Evolutionary conservation across 345 rosid species (phyloP), one percentile per base, ranked within the genome.

Genomic region (Sonneratia alba): DNA sequence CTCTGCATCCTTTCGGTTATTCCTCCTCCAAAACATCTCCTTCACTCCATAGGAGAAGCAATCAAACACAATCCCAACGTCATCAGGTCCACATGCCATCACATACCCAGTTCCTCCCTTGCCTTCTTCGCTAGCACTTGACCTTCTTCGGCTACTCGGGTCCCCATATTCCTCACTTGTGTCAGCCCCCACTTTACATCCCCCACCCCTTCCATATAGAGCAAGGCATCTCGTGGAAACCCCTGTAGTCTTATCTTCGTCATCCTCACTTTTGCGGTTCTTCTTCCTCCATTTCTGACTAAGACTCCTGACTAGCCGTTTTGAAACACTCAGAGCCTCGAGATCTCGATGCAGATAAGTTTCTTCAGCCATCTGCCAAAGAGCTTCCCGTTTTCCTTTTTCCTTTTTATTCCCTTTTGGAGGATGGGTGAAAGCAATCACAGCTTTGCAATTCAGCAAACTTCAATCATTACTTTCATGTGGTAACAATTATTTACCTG

Each of bases 101-200:
- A 75, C 85, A 70, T 86, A 79, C 37, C 79, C 66, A 34, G 27
- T 62, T 34, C 66, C 66, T 27, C 66, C 86, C 70, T 80, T 94
- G 70, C 91, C 86, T 62, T 89, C 96, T 67, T 90, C 97, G 64
- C 97, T 85, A 22, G 90, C 89, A 82, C 87, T 91, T 1, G 92
- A 89, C 85, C 89, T 84, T 82, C 96, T 90, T 79, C 91, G 84
- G 66, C 80, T 71, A 76, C 88, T 81, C 0, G 86, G 87, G 84
- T 94, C 96, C 71, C 90, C 97, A 65, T 76, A 87, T 69, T 89
- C 97, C 37, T 87, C 99, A 21, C 93, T 75, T 0, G 88, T 91
- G 57, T 91, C 97, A 56, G 97, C 96, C 22, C 92, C 91, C n/a
- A 95, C 97, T 84, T 85, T 95, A 87, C 99, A 95, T 22, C 97